Conservation (phyloP, 148 eudicot species). For the Fagopyrum tataricum region DNA sequence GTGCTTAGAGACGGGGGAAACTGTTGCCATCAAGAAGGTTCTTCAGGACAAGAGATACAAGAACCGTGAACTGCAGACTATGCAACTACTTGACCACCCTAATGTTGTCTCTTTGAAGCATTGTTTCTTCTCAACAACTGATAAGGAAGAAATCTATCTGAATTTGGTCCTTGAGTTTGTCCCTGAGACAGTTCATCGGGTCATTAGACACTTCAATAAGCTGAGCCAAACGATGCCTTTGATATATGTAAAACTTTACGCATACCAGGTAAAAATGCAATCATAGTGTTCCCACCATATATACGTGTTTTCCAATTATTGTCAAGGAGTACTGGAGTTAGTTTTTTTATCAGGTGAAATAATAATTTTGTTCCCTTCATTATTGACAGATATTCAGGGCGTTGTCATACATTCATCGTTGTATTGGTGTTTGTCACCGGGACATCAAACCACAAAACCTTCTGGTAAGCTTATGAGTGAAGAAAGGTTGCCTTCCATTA, state of each 20-base stretch:
- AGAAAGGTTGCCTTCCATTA: too few relatives aligned
- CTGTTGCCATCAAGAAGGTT: constrained; percentile 86
- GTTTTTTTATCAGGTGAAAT: neutral
- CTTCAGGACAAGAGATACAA: constrained; percentile 83
- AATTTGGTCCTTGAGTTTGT: constrained; percentile 75
- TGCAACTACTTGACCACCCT: constrained; percentile 75
- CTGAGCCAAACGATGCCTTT: constrained; percentile 64
- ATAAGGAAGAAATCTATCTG: constrained; percentile 68
- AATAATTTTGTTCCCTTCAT: neutral
- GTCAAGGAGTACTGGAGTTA: neutral
- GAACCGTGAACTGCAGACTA: constrained; percentile 73
- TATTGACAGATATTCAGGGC: constrained; percentile 57
- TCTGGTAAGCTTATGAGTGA: constrained; percentile 29
- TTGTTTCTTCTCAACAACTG: constrained; percentile 79
- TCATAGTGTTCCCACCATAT: neutral
- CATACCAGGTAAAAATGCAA: constrained; percentile 56
- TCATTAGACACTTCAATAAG: constrained; percentile 63
- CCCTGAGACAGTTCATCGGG: constrained; percentile 71
- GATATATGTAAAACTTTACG: constrained; percentile 60
- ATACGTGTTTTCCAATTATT: neutral
- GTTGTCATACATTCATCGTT: constrained; percentile 54
- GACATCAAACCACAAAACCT: constrained; percentile 82
- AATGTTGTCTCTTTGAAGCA: constrained; percentile 67
- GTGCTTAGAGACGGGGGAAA: constrained; percentile 79
- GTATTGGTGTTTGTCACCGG: constrained; percentile 66